Conservation (phyloP, 2,329 filamentous ascomycete genomes). For the Grosmannia clavigera region DNA sequence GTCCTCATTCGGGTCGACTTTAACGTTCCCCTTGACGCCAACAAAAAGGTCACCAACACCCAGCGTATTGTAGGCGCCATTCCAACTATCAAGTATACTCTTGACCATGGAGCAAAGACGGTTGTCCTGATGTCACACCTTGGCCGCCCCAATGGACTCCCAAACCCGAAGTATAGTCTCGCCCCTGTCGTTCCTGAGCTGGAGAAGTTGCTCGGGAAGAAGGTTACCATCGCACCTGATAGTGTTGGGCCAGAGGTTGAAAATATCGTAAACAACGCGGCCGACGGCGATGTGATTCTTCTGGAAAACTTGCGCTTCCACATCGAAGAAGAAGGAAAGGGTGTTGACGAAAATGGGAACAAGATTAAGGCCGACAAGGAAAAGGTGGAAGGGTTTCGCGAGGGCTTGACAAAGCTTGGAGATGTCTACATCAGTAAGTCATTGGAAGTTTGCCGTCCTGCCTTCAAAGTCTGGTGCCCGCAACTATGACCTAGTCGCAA, state of each 20-base stretch:
- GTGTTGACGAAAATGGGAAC: slow-evolving; percentile 86
- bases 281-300: slow-evolving; percentile 71
- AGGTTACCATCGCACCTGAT: slow-evolving; percentile 80
- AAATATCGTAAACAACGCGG: slow-evolving; percentile 73
- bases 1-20: slow-evolving; percentile 99
- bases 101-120: slow-evolving; percentile 80
- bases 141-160: slow-evolving; percentile 82
- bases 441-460: background rate
- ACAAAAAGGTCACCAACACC: slow-evolving; percentile 94
- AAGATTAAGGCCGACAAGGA: slow-evolving; percentile 97
- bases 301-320: slow-evolving; percentile 99
- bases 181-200: slow-evolving; percentile 84
- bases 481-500: background rate
- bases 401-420: slow-evolving; percentile 84
- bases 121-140: slow-evolving; percentile 98
- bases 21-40: slow-evolving; percentile 90
- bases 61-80: slow-evolving; percentile 95
- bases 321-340: slow-evolving; percentile 93
- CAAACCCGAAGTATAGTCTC: slow-evolving; percentile 87
- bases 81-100: slow-evolving; percentile 88
- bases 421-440: slow-evolving; percentile 89
- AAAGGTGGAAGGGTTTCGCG: slow-evolving; percentile 85
- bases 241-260: slow-evolving; percentile 85
- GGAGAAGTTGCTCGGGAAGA: slow-evolving; percentile 75
- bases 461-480: background rate